phyloP scores from a whole-genome alignment of 139 green algal species.

The Asterochloris sp. region DNA sequence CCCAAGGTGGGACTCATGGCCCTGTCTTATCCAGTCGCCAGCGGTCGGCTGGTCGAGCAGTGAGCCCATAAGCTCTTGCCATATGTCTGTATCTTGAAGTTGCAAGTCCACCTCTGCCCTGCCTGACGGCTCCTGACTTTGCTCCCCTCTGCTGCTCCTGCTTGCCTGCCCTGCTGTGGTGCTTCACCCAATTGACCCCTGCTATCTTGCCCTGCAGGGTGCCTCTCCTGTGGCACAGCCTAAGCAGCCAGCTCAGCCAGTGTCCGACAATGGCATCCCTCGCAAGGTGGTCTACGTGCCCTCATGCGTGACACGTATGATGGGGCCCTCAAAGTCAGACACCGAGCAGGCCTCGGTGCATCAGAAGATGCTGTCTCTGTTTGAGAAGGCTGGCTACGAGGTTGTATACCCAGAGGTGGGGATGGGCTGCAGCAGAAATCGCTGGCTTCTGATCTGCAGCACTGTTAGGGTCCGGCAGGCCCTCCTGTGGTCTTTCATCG shows the following conservation, averaged over 20 bases:
- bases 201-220: conserved; percentile 20
- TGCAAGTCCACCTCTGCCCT: neutral
- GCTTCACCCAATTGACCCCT: too few species aligned
- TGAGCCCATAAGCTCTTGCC: neutral
- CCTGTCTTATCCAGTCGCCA: neutral
- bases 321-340: conserved; percentile 80
- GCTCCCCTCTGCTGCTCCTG: neutral
- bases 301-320: conserved; percentile 92
- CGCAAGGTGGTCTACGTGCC: conserved; percentile 90
- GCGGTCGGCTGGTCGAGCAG: neutral
- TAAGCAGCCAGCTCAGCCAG: neutral
- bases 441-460: too few species aligned
- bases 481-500: too few species aligned
- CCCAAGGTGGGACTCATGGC: conserved; percentile 63
- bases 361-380: conserved; percentile 89
- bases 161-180: too few species aligned
- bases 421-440: too few species aligned
- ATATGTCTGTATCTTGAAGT: neutral
- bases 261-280: conserved; percentile 21
- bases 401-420: conserved; percentile 84
- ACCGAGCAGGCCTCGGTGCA: conserved; percentile 71
- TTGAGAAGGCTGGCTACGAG: conserved; percentile 75
- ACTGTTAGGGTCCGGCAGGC: too few species aligned
- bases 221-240: conserved; percentile 20
- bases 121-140: neutral